phyloP scores from a whole-genome alignment of 2,329 filamentous ascomycete genomes.

The Aureobasidium mangrovei region DNA sequence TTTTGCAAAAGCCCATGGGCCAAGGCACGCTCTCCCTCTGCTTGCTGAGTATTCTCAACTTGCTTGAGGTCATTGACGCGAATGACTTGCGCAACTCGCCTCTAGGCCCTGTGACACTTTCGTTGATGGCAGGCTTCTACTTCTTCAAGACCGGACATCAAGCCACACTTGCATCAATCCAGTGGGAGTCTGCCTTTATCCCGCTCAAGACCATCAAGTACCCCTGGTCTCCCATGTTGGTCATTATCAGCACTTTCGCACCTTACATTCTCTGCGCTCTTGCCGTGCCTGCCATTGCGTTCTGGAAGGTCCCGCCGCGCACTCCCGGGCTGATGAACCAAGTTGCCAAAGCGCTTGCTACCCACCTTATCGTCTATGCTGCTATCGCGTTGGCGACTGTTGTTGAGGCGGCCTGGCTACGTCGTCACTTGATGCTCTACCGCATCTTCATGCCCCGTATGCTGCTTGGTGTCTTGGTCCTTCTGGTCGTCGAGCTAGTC shows the following conservation, averaged over 20 bases:
- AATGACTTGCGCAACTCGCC: constrained; percentile 55
- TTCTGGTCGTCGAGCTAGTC: constrained; percentile 71
- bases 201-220: constrained; percentile 74
- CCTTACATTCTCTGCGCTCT: constrained; percentile 76
- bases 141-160: constrained; percentile 99
- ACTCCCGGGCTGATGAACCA: constrained; percentile 55
- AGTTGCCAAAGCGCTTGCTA: constrained; percentile 60
- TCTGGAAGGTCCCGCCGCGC: constrained; percentile 84
- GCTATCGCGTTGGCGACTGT: constrained; percentile 79
- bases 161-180: constrained; percentile 75
- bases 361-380: constrained; percentile 74
- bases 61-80: constrained; percentile 55
- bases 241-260: constrained; percentile 79
- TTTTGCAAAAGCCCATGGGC: constrained; percentile 93
- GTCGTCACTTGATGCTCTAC: constrained; percentile 93
- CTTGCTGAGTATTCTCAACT: constrained; percentile 79
- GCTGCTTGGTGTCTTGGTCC: constrained; percentile 65
- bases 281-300: constrained; percentile 67
- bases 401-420: constrained; percentile 77
- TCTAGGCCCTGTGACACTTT: constrained; percentile 77
- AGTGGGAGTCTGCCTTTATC: constrained; percentile 95
- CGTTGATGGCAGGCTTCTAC: constrained; percentile 83
- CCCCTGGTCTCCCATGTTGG: constrained; percentile 77
- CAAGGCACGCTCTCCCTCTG: constrained; percentile 73
- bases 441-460: constrained; percentile 87